Base-by-base conservation (phyloP, 2,329 filamentous ascomycete genomes). In the Fusarium penzigii region DNA sequence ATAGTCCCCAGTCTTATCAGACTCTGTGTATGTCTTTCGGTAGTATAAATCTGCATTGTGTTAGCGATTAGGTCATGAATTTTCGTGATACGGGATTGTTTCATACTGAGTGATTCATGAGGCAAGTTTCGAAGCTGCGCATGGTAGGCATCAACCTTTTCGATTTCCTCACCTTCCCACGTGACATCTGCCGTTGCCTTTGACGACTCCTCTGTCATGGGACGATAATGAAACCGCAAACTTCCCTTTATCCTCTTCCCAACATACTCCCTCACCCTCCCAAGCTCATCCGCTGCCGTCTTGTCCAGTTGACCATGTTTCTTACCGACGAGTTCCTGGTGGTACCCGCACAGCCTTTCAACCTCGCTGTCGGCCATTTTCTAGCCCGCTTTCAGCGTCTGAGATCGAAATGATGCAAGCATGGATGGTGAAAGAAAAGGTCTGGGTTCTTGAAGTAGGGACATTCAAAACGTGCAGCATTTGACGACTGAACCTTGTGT, bases 101-200 rank as follows among this genome's bases (percentile, higher is more conserved):
- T 45, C 48, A 16, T 45, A 49, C 48, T 20, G 11, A 49, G 32
- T 36, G 48, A 44, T 8, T 49, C 39, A n/a, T 49, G 48, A 29
- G 48, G 42, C 14, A 49, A 36, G 14, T 40, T 16, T 3, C 25
- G 25, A 25, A 42, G n/a, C 14, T 34, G 25, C 7, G 17, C 10
- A 5, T 36, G 10, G 32, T 36, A 36, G 32, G 32, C 32, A 36
- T 36, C 32, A 11, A 20, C 25, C 0, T 41, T 34, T 32, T 32
- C 42, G 11, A 40, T 38, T 16, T 45, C 36, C n/a, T 45, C 42
- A 14, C 48, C 48, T 8, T 49, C 36, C 17, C 38, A 36, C 2
- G 40, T 34, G 11, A 49, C 42, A 5, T 17, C n/a, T 6, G 17
- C 36, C 38, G 29, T 39, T n/a, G 40, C 42, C 17, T 20, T 49